Conservation (phyloP, 495 filamentous ascomycete species). For the Penicillium flavigenum region DNA sequence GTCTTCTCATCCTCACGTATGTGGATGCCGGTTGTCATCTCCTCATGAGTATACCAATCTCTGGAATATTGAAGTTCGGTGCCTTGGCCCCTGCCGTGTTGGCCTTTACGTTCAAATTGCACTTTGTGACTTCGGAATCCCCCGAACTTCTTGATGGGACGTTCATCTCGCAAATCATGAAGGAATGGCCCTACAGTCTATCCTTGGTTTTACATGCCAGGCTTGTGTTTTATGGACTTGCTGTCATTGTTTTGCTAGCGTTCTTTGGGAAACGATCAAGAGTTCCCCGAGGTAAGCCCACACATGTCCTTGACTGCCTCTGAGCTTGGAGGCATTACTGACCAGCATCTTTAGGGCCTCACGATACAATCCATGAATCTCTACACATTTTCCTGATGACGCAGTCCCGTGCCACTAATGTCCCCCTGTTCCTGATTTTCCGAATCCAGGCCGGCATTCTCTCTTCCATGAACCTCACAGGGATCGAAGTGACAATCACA, state of each 20-base stretch:
- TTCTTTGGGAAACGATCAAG: slow-evolving; percentile 11
- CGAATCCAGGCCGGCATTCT: slow-evolving; percentile 57
- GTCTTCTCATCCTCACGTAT: slow-evolving; percentile 70
- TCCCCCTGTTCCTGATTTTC: slow-evolving; percentile 79
- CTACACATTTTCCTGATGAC: slow-evolving; percentile 79
- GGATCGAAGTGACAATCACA: slow-evolving; percentile 59
- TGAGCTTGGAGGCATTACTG: slow-evolving; percentile 10
- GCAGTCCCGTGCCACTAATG: slow-evolving; percentile 77
- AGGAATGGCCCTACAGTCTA: slow-evolving; percentile 49
- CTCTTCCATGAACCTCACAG: slow-evolving; percentile 42
- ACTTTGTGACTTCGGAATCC: slow-evolving; percentile 78
- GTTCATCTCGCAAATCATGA: slow-evolving; percentile 45
- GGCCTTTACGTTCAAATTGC: slow-evolving; percentile 79
- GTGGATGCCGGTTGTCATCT: slow-evolving; percentile 43
- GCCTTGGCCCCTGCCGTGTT: slow-evolving; percentile 38
- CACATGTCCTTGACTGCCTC: neutral
- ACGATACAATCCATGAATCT: slow-evolving; percentile 57
- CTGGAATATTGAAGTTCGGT: slow-evolving; percentile 24
- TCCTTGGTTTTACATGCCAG: slow-evolving; percentile 47
- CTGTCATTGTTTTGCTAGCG: slow-evolving; percentile 37
- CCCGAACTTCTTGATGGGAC: slow-evolving; percentile 72
- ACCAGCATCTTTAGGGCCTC: slow-evolving; percentile 18
- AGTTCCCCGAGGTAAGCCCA: slow-evolving; percentile 19
- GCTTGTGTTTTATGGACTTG: slow-evolving; percentile 50
- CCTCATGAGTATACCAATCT: slow-evolving; percentile 31